Base-by-base conservation (phyloP, 169 alveolate genomes). In the Eimeria tenella region DNA sequence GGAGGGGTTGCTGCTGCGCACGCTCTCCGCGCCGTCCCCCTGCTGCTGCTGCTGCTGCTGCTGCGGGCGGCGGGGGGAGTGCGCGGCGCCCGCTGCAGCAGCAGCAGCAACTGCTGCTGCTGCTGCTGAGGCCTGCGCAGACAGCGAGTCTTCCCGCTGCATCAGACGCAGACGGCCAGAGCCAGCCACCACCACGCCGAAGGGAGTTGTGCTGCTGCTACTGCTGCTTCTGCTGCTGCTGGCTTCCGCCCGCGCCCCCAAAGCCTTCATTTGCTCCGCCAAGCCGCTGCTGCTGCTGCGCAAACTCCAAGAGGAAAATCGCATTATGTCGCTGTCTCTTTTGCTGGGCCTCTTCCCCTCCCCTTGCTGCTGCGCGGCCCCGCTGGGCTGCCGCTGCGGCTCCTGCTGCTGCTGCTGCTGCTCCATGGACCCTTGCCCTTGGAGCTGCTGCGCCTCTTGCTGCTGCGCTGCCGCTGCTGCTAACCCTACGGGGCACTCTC, bases 201-300 rank as follows among this genome's bases (percentile, higher is more conserved):
- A 21, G 49, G 55, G 82, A 31, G 49, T 19, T 0, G 60, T 52
- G n/a, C n/a, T 68, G 77, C 77, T 68, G 77, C 77, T 68, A 5
- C 31, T 68, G 77, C 77, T 68, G 77, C 77, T 68, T 68, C 60
- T 5, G 86, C 86, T 75, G 65, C 63, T 52, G 86, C 86, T 31
- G 60, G 86, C 60, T 42, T 52, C 86, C 49, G 60, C 52, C 49
- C n/a, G 8, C 49, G 60, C 65, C 23, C 31, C 74, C 7, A 63
- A 25, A 63, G 74, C 74, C 74, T 13, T 63, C 74, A 63, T 63
- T 75, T 75, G 65, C 63, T 75, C 63, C 86, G 60, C 65, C 60
- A 21, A 62, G 42, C 63, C 52, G 63, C 13, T 42, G 58, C 60
- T 75, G 65, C 86, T 31, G 63, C n/a, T 52, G 58, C 21, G 5